phyloP scores from a whole-genome alignment of 768 basidiomycete species.

The Phlebiopsis flavidoalba region DNA sequence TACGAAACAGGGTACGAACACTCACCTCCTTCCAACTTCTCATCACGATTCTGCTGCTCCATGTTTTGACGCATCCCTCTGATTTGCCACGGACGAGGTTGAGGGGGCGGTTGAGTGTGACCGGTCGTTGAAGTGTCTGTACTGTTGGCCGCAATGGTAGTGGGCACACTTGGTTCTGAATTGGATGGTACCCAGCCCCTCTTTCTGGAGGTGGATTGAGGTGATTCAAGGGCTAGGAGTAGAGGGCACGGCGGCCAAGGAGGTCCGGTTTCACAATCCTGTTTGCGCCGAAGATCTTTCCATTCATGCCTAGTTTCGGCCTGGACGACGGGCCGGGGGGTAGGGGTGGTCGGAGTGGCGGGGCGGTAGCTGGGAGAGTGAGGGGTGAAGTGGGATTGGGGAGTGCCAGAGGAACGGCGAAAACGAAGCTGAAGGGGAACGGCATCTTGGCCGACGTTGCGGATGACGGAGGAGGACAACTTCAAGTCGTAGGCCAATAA shows the following conservation, averaged over 20 bases:
- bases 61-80: slow-evolving; percentile 32
- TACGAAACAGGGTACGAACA: slow-evolving; percentile 1
- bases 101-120: slow-evolving; percentile 54
- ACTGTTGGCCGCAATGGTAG: slow-evolving; percentile 40
- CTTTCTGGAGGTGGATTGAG: slow-evolving; percentile 46
- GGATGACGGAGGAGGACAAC: slow-evolving; percentile 5
- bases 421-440: slow-evolving; percentile 71
- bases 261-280: slow-evolving; percentile 15
- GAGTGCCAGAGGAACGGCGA: slow-evolving; percentile 59
- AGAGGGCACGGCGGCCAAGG: slow-evolving; percentile 18
- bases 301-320: slow-evolving; percentile 21
- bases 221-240: slow-evolving; percentile 34
- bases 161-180: slow-evolving; percentile 49
- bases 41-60: slow-evolving; percentile 38
- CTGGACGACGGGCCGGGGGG: slow-evolving; percentile 6
- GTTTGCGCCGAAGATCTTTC: slow-evolving; percentile 15
- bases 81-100: slow-evolving; percentile 43
- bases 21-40: slow-evolving; percentile 42
- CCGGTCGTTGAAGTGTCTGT: slow-evolving; percentile 53
- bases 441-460: slow-evolving; percentile 15
- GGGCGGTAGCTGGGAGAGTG: slow-evolving; percentile 13
- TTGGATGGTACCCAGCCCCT: slow-evolving; percentile 70
- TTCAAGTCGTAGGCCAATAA: not conserved
- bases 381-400: slow-evolving; percentile 59
- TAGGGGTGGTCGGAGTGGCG: slow-evolving; percentile 3